Base-by-base conservation (phyloP, 495 filamentous ascomycete genomes). In the Antarctomyces pellizariae region DNA sequence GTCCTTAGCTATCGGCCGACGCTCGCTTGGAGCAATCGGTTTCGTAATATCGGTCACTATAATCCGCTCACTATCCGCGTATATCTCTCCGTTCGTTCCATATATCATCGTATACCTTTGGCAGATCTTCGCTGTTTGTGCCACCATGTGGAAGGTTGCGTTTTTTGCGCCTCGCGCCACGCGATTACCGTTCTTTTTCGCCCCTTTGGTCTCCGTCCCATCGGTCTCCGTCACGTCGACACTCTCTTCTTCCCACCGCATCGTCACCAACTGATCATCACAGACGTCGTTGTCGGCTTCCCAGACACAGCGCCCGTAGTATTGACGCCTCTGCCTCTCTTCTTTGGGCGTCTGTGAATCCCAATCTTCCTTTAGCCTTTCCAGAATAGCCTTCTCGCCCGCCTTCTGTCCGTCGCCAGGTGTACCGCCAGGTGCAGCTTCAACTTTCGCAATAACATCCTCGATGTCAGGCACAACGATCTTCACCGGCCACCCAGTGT, bases 261-360 rank as follows among this genome's bases (percentile, higher is more conserved):
- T 64, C 0, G 71, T 82, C 5, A 95, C 86, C 15, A 70, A 51
- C 44, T 95, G 84, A 39, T 92, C 77, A 44, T 97, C 86, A 42
- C 71, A 77, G 13, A 83, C 86, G 39, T 80, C 67, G 41, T 93
- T 97, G 44, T 83, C 78, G 9, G 69, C 57, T 45, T 92, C 86
- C 48, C 71, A 97, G 5, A 97, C 86, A 43, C 89, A 97, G 16
- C 83, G 67, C 1, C 86, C 86, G 39, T 78, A 93, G 82, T 80
- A 92, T 10, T 72, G 69, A 11, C 65, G 51, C 6, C 48, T 29
- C 27, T 69, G 58, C 6, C 82, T 56, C 5, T 67, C 54, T 11
- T 35, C 34, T 6, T 53, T 48, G 1, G 56, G 37, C 1, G 62
- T 64, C 4, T 49, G 52, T 2, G 16, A 24, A 18, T 64, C 54